phyloP scores from a whole-genome alignment of 495 filamentous ascomycete species.

The Niebla homalea region DNA sequence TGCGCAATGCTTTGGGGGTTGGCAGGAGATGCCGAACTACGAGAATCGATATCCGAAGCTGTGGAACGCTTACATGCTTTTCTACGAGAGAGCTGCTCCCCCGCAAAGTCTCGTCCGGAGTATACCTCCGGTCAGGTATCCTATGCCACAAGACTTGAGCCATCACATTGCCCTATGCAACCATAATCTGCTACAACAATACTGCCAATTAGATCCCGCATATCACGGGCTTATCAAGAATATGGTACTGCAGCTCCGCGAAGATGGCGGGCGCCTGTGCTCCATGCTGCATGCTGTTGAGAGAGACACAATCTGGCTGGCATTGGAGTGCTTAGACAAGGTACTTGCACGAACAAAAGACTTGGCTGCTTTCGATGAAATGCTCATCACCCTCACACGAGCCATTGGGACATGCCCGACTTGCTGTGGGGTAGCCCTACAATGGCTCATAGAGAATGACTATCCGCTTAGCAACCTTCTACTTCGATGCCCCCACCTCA shows the following conservation, averaged over 20 bases:
- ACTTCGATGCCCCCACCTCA: conserved; percentile 45
- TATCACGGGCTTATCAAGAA: conserved; percentile 55
- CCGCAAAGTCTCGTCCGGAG: not conserved
- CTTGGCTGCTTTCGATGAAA: conserved; percentile 43
- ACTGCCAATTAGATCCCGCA: conserved; percentile 65
- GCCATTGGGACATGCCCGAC: conserved; percentile 39
- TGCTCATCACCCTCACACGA: conserved; percentile 38
- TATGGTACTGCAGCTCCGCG: conserved; percentile 38
- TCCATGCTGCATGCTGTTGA: conserved; percentile 42
- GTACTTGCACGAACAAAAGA: conserved; percentile 66
- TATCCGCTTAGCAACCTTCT: conserved; percentile 52
- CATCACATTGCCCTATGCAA: conserved; percentile 60
- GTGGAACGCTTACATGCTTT: conserved; percentile 93
- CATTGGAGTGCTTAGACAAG: conserved; percentile 64
- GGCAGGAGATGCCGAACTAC: conserved; percentile 30
- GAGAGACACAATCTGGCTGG: conserved; percentile 47
- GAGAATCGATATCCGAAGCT: conserved; percentile 43
- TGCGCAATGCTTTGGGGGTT: conserved; percentile 68
- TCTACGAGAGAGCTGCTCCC: conserved; percentile 62
- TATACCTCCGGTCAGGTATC: conserved; percentile 36
- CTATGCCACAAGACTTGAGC: conserved; percentile 40
- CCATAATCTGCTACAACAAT: conserved; percentile 54
- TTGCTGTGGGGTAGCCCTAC: conserved; percentile 45
- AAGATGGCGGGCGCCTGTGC: conserved; percentile 30
- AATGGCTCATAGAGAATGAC: conserved; percentile 47